phyloP scores from a whole-genome alignment of 1,284 basidiomycete species.

The Boletellus deceptivus region DNA sequence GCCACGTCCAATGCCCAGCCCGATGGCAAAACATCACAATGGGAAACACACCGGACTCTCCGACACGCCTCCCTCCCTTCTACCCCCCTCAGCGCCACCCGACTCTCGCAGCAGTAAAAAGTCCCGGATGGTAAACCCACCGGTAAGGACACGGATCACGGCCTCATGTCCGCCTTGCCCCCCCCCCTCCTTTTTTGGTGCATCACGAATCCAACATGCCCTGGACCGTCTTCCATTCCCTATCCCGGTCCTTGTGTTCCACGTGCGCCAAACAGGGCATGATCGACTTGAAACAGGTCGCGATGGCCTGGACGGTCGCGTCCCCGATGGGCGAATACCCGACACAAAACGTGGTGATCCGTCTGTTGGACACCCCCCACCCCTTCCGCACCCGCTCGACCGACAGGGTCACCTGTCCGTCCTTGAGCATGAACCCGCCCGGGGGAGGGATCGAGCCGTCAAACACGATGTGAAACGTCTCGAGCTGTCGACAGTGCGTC shows the following conservation, averaged over 20 bases:
- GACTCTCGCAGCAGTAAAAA: too few relatives aligned
- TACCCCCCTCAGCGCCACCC: too few relatives aligned
- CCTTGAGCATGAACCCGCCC: not conserved
- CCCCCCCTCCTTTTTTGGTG: not conserved
- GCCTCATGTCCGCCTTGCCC: too few relatives aligned
- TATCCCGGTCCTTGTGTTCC: not conserved
- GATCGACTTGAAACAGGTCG: constrained; percentile 8
- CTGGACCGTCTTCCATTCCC: constrained; percentile 9
- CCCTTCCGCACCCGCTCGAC: not conserved
- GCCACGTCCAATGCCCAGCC: too few relatives aligned
- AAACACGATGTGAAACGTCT: constrained; percentile 18
- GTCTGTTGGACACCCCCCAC: constrained; percentile 10
- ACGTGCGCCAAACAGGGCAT: constrained; percentile 15
- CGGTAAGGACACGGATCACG: too few relatives aligned
- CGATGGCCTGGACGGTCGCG: not conserved
- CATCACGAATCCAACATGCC: not conserved
- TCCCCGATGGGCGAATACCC: constrained; percentile 15
- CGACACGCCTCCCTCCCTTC: too few relatives aligned
- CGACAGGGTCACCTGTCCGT: not conserved
- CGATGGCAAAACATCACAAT: too few relatives aligned
- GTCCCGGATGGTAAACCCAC: too few relatives aligned
- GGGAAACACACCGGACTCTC: too few relatives aligned
- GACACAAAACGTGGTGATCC: constrained; percentile 7
- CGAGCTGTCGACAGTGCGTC: constrained; percentile 9
- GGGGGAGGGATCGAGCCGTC: constrained; percentile 10